phyloP scores from a whole-genome alignment of 1,139 yeast species.

The Taphrina sp. region DNA sequence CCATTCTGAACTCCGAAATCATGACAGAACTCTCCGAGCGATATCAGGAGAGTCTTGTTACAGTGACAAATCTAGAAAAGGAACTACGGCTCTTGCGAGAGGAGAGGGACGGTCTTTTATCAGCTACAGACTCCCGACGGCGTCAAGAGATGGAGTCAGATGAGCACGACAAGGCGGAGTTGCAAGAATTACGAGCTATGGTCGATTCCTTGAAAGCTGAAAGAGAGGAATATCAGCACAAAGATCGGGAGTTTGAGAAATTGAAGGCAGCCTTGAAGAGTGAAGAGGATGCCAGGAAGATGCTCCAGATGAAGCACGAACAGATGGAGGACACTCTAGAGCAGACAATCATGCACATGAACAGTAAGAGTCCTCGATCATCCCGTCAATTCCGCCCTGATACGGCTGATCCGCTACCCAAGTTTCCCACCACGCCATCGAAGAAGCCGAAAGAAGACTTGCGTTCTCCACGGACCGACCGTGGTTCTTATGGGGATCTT shows the following conservation, averaged over 20 bases:
- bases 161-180: not conserved
- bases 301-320: slow-evolving; percentile 1
- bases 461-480: slow-evolving; percentile 22
- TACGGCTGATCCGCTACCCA: not conserved
- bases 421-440: not conserved
- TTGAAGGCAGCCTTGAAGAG: slow-evolving; percentile 9
- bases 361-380: not conserved
- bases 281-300: slow-evolving; percentile 1
- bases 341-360: slow-evolving; percentile 7
- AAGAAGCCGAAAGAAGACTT: slow-evolving; percentile 5
- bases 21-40: slow-evolving; percentile 17
- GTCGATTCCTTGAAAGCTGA: not conserved
- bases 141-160: slow-evolving; percentile 2
- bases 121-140: not conserved
- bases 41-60: slow-evolving; percentile 30
- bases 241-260: not conserved
- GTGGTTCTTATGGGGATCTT: slow-evolving; percentile 4
- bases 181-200: not conserved
- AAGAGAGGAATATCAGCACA: not conserved
- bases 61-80: slow-evolving; percentile 25
- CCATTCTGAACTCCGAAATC: not conserved
- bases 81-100: slow-evolving; percentile 20
- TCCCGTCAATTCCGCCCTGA: not conserved
- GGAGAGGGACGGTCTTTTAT: slow-evolving; percentile 8
- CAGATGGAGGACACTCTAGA: slow-evolving; percentile 18